phyloP scores from a whole-genome alignment of 129 eudicot genomes.

The Arctium lappa region DNA sequence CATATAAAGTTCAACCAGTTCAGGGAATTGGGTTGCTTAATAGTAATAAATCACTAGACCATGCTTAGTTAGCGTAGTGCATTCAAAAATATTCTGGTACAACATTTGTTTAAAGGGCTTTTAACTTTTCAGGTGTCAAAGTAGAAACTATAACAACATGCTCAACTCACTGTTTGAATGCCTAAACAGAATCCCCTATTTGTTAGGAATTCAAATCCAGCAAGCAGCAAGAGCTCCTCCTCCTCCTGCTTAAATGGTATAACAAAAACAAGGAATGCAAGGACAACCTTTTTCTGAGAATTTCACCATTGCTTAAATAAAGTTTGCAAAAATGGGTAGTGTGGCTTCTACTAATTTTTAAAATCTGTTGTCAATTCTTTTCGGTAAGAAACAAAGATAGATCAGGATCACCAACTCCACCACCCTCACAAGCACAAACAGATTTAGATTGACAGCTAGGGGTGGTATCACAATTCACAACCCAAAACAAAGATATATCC shows the following conservation, averaged over 20 bases:
- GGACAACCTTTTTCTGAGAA: neutral
- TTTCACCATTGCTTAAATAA: neutral
- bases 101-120: neutral
- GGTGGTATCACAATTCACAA: neutral
- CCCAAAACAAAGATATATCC: neutral
- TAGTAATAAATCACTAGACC: neutral
- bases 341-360: neutral
- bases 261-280: neutral
- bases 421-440: neutral
- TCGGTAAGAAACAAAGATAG: neutral
- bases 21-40: neutral
- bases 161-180: neutral
- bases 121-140: neutral
- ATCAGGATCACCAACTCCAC: neutral
- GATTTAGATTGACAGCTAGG: neutral
- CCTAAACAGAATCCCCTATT: neutral
- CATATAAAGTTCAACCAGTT: neutral
- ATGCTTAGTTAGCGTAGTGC: neutral
- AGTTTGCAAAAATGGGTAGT: neutral
- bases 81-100: neutral
- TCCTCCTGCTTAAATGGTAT: neutral
- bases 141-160: neutral
- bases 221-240: neutral
- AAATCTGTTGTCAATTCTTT: neutral
- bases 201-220: neutral